phyloP scores from a whole-genome alignment of 2,329 filamentous ascomycete species.

The Aphanoascus verrucosus region DNA sequence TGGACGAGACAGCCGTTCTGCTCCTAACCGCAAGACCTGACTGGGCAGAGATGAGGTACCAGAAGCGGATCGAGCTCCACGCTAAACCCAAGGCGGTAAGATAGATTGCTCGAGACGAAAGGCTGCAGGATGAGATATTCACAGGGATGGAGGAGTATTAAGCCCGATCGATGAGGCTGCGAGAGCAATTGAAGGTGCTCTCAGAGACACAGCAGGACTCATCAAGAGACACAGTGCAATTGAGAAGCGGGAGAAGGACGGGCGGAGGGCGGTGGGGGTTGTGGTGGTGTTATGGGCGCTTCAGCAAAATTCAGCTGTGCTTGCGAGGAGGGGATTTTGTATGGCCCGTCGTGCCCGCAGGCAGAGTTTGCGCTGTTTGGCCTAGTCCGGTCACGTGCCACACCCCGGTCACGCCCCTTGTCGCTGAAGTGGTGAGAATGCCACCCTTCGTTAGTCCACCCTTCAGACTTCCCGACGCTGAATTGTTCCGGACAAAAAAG shows the following conservation, averaged over 20 bases:
- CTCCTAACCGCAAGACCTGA: constrained; percentile 5
- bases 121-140: constrained; percentile 11
- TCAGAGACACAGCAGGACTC: not conserved
- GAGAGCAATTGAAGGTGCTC: constrained; percentile 1
- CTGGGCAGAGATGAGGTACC: constrained; percentile 10
- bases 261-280: not conserved
- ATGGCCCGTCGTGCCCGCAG: not conserved
- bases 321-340: not conserved
- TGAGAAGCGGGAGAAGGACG: not conserved
- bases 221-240: not conserved
- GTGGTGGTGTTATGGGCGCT: not conserved
- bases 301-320: not conserved
- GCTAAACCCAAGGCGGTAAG: constrained; percentile 10
- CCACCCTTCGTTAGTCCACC: not conserved
- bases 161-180: not conserved
- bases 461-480: not conserved
- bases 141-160: constrained; percentile 4
- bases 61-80: constrained; percentile 10
- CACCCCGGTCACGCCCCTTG: not conserved
- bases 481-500: not conserved
- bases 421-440: not conserved
- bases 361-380: not conserved
- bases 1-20: constrained; percentile 8
- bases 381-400: not conserved
- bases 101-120: constrained; percentile 10